phyloP scores from a whole-genome alignment of 768 basidiomycete species.

The Tricholoma bakamatsutake region DNA sequence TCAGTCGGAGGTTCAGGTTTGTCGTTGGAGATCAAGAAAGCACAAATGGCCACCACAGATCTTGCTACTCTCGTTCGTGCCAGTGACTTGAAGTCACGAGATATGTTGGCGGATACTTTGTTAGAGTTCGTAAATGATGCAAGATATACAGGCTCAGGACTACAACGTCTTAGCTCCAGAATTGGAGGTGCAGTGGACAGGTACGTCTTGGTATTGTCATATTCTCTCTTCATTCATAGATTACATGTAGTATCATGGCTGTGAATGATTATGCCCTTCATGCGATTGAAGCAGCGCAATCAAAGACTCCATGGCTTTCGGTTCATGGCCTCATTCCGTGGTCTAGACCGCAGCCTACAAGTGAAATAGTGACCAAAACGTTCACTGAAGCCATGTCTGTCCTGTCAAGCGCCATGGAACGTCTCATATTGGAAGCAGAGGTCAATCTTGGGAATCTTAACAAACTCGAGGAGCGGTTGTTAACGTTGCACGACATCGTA shows the following conservation, averaged over 20 bases:
- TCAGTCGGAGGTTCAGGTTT: conserved; percentile 53
- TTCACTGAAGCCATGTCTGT: conserved; percentile 62
- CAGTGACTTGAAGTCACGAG: conserved; percentile 57
- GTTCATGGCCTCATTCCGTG: conserved; percentile 37
- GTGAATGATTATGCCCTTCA: conserved; percentile 67
- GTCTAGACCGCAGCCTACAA: conserved; percentile 25
- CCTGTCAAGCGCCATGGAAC: conserved; percentile 44
- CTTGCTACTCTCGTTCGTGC: conserved; percentile 54
- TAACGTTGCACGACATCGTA: conserved; percentile 51
- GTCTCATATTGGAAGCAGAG: conserved; percentile 66
- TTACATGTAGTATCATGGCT: conserved; percentile 53
- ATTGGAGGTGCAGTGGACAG: conserved; percentile 72
- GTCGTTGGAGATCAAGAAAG: conserved; percentile 65
- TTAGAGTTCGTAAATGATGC: conserved; percentile 55
- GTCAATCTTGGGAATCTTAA: conserved; percentile 49
- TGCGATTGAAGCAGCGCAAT: conserved; percentile 41
- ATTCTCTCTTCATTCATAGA: background rate
- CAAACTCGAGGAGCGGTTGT: conserved; percentile 55
- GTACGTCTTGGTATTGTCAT: conserved; percentile 33
- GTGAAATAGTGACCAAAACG: conserved; percentile 43
- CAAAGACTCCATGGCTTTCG: conserved; percentile 27
- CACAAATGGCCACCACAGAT: conserved; percentile 72
- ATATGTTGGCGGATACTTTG: conserved; percentile 48
- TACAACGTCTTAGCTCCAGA: conserved; percentile 59
- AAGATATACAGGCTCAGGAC: conserved; percentile 48